Conservation (phyloP, 2,329 filamentous ascomycete genomes). For the Chalaropsis thielavioides region DNA sequence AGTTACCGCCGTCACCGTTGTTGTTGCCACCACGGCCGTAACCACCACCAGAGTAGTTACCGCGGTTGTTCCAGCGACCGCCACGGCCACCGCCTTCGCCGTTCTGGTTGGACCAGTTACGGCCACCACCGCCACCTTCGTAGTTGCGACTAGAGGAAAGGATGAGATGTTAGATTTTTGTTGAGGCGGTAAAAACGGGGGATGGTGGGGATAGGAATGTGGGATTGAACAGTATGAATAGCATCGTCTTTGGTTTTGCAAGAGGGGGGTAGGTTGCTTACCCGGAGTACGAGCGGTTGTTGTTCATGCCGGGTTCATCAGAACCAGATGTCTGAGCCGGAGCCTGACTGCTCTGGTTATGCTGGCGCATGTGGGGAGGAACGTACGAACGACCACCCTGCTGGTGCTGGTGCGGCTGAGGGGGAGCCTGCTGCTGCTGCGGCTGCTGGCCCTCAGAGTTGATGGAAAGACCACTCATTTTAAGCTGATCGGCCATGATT, state of each 20-base stretch:
- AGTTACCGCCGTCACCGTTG: constrained; percentile 26
- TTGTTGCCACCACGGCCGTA: constrained; percentile 27
- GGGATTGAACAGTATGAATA: too few species aligned
- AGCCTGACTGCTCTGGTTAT: constrained; percentile 21
- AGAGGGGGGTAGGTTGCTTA: constrained; percentile 28
- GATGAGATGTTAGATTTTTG: not conserved
- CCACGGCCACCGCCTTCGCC: constrained; percentile 27
- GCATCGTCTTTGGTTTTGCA: not conserved
- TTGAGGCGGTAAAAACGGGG: not conserved
- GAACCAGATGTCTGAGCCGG: constrained; percentile 13
- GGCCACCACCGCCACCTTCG: constrained; percentile 1
- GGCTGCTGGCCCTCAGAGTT: constrained; percentile 27
- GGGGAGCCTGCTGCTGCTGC: constrained; percentile 22
- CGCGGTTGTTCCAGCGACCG: constrained; percentile 26
- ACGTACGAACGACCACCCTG: constrained; percentile 53
- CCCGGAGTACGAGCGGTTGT: constrained; percentile 50
- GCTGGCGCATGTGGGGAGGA: constrained; percentile 65
- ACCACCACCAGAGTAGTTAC: constrained; percentile 28
- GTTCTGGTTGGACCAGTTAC: constrained; percentile 29
- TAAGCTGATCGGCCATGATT: constrained; percentile 70
- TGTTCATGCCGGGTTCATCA: constrained; percentile 38
- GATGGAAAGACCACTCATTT: constrained; percentile 55
- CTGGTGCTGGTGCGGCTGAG: constrained; percentile 9
- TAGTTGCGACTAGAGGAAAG: constrained; percentile 7
- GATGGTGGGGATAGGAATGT: too few species aligned